A percentile compares a stretch with the other conserved stretches of the same genome.
phyloP scores from a whole-genome alignment of 106 monocot species.

The Allium sativum region DNA sequence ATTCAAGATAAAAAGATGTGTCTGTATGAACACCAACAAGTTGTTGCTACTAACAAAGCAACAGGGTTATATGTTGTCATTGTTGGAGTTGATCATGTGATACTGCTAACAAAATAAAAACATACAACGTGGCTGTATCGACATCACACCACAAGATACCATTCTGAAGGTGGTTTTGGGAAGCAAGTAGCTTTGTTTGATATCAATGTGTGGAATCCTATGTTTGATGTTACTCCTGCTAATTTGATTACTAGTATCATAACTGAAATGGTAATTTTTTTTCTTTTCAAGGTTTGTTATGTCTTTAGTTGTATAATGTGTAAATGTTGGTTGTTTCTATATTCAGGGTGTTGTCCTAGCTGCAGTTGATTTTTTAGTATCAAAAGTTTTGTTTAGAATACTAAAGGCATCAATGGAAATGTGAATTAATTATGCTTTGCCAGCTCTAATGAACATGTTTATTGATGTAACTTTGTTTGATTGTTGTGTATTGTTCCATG shows the following conservation, averaged over 20 bases:
- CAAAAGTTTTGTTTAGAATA: conserved; percentile 41
- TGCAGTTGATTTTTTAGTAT: conserved; percentile 46
- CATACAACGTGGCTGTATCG: conserved; percentile 74
- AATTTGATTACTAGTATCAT: conserved; percentile 79
- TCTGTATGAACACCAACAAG: conserved; percentile 8
- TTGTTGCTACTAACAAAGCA: conserved; percentile 35
- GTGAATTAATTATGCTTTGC: neutral
- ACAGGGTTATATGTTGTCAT: conserved; percentile 57
- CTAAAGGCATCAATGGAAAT: conserved; percentile 1
- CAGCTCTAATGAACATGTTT: too few species aligned
- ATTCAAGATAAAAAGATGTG: conserved; percentile 10
- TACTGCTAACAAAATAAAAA: conserved; percentile 97
- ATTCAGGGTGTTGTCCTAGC: conserved; percentile 78
- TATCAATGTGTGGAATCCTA: conserved; percentile 92
- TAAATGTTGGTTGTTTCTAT: too few species aligned
- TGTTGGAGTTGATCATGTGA: conserved; percentile 93
- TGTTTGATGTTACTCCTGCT: conserved; percentile 94
- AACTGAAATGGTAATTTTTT: conserved; percentile 69
- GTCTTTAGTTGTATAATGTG: too few species aligned
- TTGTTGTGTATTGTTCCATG: too few species aligned
- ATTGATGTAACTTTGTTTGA: too few species aligned
- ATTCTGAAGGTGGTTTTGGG: conserved; percentile 88
- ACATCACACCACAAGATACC: conserved; percentile 65
- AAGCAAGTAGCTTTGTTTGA: conserved; percentile 84
- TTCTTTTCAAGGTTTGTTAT: too few species aligned